Percentiles rank a stretch among this genome's conserved stretches.
These are phyloP conservation scores for Fusarium chuoi DNA, from an alignment of 2,329 filamentous ascomycete genomes.

Conservation along the genomic window DNA sequence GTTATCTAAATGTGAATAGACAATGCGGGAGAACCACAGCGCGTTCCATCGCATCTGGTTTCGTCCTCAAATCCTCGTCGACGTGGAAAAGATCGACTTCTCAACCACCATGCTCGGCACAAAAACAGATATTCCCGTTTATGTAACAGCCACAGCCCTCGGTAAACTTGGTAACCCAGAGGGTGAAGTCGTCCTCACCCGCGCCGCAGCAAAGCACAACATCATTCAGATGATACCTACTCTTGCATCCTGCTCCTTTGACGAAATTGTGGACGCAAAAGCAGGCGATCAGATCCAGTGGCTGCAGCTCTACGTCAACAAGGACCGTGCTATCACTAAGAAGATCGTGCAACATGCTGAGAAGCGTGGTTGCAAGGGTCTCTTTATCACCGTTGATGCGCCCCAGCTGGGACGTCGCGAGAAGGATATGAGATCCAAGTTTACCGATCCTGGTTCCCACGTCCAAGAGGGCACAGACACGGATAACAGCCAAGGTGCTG, in stretches of 20 bases:
- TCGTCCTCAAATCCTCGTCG: conserved; percentile 85
- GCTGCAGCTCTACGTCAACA: conserved; percentile 98
- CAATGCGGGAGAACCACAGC: conserved; percentile 92
- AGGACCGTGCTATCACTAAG: conserved; percentile 89
- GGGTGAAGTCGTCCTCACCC: conserved; percentile 91
- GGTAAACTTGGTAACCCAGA: conserved; percentile 95
- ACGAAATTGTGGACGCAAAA: conserved; percentile 92
- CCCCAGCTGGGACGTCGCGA: conserved; percentile 94
- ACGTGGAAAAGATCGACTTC: conserved; percentile 88
- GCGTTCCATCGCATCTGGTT: conserved; percentile 99
- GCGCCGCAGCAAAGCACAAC: conserved; percentile 84
- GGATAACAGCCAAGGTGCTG: conserved; percentile 90
- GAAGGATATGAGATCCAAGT: conserved; percentile 98
- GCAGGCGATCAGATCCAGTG: conserved; percentile 87
- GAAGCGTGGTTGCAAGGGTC: conserved; percentile 87
- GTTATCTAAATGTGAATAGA: conserved; percentile 61
- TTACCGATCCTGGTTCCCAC: conserved; percentile 82
- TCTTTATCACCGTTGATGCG: conserved; percentile 98
- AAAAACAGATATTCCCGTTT: conserved; percentile 87
- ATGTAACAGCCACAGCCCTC: conserved; percentile 94
- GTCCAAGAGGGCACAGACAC: conserved; percentile 82
- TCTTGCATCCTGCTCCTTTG: conserved; percentile 94
- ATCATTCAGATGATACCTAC: conserved; percentile 99
- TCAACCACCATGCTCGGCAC: conserved; percentile 94
- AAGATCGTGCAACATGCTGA: conserved; percentile 93